Conservation (phyloP, 225 moss, liverwort and hornwort genomes). For the Climacium dendroides region DNA sequence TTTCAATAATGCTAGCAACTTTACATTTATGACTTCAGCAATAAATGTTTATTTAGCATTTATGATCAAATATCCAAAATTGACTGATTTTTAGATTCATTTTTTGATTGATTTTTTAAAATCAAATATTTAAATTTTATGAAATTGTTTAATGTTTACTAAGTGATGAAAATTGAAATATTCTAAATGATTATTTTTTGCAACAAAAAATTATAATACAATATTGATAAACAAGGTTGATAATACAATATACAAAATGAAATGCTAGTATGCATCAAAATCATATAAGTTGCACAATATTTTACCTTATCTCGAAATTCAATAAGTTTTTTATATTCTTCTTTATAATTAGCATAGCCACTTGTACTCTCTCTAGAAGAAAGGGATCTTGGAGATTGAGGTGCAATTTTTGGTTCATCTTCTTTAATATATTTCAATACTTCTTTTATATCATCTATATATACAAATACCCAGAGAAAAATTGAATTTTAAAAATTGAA, state of each 20-base stretch:
- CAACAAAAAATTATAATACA: too few species aligned
- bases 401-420: neutral
- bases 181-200: too few species aligned
- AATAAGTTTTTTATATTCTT: neutral
- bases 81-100: too few species aligned
- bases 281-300: too few species aligned
- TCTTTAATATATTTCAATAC: constrained; percentile 7
- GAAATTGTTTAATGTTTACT: too few species aligned
- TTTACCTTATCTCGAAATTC: constrained; percentile 18
- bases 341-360: neutral
- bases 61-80: neutral
- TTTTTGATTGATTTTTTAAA: too few species aligned
- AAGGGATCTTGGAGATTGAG: neutral
- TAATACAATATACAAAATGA: too few species aligned
- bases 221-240: too few species aligned
- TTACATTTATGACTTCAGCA: too few species aligned
- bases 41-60: neutral
- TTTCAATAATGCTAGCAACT: neutral
- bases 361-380: neutral
- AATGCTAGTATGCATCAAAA: neutral
- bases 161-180: too few species aligned
- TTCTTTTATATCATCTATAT: constrained; percentile 12
- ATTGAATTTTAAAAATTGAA: too few species aligned
- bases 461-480: neutral
- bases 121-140: too few species aligned